phyloP scores from a whole-genome alignment of 2,329 filamentous ascomycete genomes.

The Sarocladium kiliense region DNA sequence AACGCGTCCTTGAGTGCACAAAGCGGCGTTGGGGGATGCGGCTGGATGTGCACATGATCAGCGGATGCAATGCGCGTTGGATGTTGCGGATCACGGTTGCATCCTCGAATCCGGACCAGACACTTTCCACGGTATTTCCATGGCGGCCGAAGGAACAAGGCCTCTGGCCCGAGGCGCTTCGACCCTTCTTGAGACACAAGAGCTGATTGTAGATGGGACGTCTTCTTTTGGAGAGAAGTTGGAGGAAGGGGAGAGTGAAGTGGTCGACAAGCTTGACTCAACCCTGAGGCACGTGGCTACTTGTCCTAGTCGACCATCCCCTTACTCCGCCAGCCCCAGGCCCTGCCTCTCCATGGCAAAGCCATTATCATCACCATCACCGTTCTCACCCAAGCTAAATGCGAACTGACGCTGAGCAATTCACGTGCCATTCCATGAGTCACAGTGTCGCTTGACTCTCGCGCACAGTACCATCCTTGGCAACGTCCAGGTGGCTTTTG shows the following conservation, averaged over 20 bases:
- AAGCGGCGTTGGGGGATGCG: not conserved
- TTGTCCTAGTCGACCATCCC: no score
- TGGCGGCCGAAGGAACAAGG: no score
- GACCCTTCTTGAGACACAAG: no score
- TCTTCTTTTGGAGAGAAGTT: no score
- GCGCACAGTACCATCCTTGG: slow-evolving; percentile 2
- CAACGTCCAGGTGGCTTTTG: not conserved
- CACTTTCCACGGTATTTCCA: not conserved
- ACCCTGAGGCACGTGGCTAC: no score
- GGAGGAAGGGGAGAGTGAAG: no score
- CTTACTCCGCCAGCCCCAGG: no score
- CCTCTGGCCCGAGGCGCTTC: not conserved
- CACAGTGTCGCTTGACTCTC: not conserved
- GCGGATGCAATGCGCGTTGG: not conserved
- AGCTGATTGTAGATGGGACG: no score
- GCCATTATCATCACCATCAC: not conserved
- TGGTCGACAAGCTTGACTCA: no score
- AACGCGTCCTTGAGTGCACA: not conserved
- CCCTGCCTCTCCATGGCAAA: not conserved
- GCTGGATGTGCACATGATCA: slow-evolving; percentile 7
- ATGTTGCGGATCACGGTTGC: not conserved
- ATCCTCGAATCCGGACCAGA: not conserved
- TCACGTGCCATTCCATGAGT: not conserved
- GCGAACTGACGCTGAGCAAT: no score
- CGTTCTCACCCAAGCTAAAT: not conserved